Conservation (phyloP, 495 filamentous ascomycete species). For the Hypoxylon lienhwacheense region DNA sequence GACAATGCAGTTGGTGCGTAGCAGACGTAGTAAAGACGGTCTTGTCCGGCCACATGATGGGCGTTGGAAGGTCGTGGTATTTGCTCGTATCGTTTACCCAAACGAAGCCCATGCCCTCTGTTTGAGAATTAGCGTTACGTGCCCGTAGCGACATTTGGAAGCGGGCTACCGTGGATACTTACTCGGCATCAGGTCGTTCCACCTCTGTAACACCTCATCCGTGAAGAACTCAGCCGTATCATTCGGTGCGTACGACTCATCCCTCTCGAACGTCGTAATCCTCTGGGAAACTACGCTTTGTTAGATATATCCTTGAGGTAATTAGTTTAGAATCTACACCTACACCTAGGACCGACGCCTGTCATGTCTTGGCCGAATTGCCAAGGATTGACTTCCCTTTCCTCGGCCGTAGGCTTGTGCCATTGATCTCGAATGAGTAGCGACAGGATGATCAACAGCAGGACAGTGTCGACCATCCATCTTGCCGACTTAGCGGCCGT, state of each 20-base stretch:
- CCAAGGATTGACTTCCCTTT: slow-evolving; percentile 37
- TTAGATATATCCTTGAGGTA: neutral
- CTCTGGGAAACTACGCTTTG: slow-evolving; percentile 43
- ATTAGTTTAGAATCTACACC: neutral
- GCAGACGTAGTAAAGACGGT: slow-evolving; percentile 52
- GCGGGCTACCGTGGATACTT: slow-evolving; percentile 10
- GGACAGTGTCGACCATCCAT: slow-evolving; percentile 42
- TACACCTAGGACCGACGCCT: slow-evolving; percentile 43
- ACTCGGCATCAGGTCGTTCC: slow-evolving; percentile 52
- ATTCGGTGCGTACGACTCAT: slow-evolving; percentile 50
- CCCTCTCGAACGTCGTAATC: slow-evolving; percentile 47
- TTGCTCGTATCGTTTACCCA: slow-evolving; percentile 48
- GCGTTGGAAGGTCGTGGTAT: slow-evolving; percentile 51
- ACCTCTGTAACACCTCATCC: slow-evolving; percentile 44
- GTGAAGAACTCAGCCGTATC: slow-evolving; percentile 52
- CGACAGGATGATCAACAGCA: slow-evolving; percentile 41
- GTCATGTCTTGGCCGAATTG: slow-evolving; percentile 48
- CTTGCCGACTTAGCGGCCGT: slow-evolving; percentile 29
- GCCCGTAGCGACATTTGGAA: too few relatives aligned
- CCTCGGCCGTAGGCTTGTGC: slow-evolving; percentile 16
- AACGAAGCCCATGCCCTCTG: slow-evolving; percentile 52
- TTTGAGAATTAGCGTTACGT: slow-evolving; percentile 6
- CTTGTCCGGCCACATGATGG: slow-evolving; percentile 52
- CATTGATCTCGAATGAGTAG: slow-evolving; percentile 41
- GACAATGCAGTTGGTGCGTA: slow-evolving; percentile 52